Evolutionary conservation across 108 stramenopile species (phyloP), one percentile per base, ranked within the genome.

Genomic region (Pseudonitzschia multiseries): DNA sequence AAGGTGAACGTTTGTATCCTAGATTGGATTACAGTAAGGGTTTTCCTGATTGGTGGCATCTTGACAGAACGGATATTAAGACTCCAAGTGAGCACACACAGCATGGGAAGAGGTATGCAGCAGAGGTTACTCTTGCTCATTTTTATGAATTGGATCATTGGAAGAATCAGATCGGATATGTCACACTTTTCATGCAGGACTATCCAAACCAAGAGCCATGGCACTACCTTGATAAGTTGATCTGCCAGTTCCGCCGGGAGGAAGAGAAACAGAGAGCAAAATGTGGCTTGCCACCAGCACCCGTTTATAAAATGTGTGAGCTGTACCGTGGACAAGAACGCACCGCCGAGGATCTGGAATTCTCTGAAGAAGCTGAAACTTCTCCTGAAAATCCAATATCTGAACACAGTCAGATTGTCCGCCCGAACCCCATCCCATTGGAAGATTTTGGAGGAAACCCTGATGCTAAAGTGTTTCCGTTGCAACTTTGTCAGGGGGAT

Each of bases 101-200:
- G n/a, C 77, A 86, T 48, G 86, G 87, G 4, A 85, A 82, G 24
- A 82, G 79, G 60, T 91, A 91, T 71, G 87, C 81, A n/a, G 90
- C 77, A 28, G 87, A 91, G 65, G 75, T 90, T 63, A 83, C 81
- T 33, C 52, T 83, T 18, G 43, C 70, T 46, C 82, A 83, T 67
- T 79, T 79, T 50, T 83, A 83, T 41, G 70, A 72, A 62, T 53
- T 78, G 27, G 72, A 75, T 57, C 59, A 74, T 42, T 56, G 51
- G 43, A 67, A 71, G 63, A 77, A 82, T 56, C 52, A 75, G 50
- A 41, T 83, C 18, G 81, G 77, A 13, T 65, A 71, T 9, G 66
- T 82, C 9, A 65, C 78, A 1, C 63, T 83, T 17, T 79, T 83
- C 71, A 56, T 83, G 69, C 59, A 79, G n/a, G 82, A 65, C 22